phyloP scores from a whole-genome alignment of 495 filamentous ascomycete species.

The Trichoderma reesei region DNA sequence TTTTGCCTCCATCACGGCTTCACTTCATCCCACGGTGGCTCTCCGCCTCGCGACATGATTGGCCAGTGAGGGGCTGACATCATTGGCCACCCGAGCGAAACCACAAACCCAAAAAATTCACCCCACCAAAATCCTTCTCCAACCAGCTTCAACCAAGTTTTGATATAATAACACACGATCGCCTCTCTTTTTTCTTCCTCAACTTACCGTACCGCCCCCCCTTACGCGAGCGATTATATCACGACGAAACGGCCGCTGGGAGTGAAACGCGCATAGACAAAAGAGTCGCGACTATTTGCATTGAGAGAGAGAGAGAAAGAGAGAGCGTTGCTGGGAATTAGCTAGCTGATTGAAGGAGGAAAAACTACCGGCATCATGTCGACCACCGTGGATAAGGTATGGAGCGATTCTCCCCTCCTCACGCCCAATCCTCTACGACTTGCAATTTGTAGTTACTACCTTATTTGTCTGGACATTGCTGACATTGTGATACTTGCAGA shows the following conservation, averaged over 20 bases:
- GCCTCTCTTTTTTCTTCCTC: not conserved
- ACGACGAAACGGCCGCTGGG: no score
- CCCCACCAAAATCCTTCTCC: conserved; percentile 17
- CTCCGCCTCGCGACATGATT: not conserved
- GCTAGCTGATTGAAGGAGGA: not conserved
- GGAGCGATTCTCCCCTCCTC: conserved; percentile 16
- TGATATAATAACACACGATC: not conserved
- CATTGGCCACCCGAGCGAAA: conserved; percentile 15
- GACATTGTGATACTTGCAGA: conserved; percentile 42
- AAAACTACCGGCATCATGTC: conserved; percentile 55
- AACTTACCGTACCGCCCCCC: not conserved
- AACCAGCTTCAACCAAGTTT: not conserved
- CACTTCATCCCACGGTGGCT: not conserved
- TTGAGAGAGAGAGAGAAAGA: conserved; percentile 9
- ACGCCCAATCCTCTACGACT: conserved; percentile 1
- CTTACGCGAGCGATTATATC: no score
- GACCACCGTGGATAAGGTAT: conserved; percentile 92
- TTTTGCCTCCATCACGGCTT: not conserved
- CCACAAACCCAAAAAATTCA: conserved; percentile 20
- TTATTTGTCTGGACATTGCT: conserved; percentile 10
- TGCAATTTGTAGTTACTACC: not conserved
- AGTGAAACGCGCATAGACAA: not conserved
- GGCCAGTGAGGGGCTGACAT: conserved; percentile 17
- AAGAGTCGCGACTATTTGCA: not conserved
- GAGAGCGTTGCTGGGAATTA: not conserved